phyloP scores from a whole-genome alignment of 2,329 filamentous ascomycete species.

The Byssoonygena ceratinophila region DNA sequence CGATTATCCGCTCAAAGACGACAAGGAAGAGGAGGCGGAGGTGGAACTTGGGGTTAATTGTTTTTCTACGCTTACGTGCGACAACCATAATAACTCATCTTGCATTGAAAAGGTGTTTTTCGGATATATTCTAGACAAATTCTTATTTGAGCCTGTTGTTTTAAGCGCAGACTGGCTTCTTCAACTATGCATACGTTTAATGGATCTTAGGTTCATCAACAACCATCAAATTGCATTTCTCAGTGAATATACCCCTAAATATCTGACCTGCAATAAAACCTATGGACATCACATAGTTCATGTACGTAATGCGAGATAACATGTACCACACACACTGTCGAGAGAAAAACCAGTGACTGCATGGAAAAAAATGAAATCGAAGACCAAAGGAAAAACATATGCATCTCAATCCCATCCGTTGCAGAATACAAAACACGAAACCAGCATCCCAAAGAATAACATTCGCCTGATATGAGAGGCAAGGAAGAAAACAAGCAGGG shows the following conservation, averaged over 20 bases:
- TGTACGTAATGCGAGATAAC: conserved; percentile 7
- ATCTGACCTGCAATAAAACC: conserved; percentile 6
- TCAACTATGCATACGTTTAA: too few relatives aligned
- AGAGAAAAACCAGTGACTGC: too few relatives aligned
- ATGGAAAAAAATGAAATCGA: background rate
- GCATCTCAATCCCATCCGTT: background rate
- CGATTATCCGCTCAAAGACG: conserved; percentile 76
- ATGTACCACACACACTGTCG: conserved; percentile 11
- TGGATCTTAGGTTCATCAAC: background rate
- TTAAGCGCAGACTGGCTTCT: background rate
- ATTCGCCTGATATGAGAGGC: background rate
- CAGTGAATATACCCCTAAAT: conserved; percentile 11
- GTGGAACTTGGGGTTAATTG: conserved; percentile 70
- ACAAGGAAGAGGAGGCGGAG: conserved; percentile 72
- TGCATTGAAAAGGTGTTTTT: background rate
- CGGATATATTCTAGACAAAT: background rate
- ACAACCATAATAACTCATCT: background rate
- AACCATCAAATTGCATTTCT: conserved; percentile 1
- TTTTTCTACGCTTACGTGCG: background rate
- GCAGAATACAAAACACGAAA: conserved; percentile 3
- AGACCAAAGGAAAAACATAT: background rate
- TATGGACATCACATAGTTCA: conserved; percentile 9
- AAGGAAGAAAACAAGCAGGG: background rate
- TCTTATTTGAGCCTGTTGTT: background rate
- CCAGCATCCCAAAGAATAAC: background rate